These are phyloP conservation scores for Melanomma pulvis-pyrius DNA, from an alignment of 495 filamentous ascomycete genomes.

Conservation along the genomic window DNA sequence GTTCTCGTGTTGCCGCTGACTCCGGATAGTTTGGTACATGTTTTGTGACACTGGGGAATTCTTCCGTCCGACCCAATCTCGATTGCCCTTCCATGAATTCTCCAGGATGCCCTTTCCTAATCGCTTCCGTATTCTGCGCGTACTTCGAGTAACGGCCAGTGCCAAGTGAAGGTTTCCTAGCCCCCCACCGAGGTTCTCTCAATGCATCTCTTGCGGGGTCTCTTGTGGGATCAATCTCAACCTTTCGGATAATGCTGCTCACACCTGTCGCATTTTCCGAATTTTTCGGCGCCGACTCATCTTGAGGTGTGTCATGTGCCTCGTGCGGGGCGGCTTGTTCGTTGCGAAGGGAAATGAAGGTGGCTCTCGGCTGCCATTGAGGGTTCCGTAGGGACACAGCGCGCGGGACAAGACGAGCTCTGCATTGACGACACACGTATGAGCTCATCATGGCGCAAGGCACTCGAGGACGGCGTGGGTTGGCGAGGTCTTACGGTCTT, in stretches of 20 bases:
- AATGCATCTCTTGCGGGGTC: neutral
- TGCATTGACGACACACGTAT: slow-evolving; percentile 37
- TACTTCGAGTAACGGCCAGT: neutral
- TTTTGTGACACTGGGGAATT: neutral
- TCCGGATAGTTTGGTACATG: neutral
- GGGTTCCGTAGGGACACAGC: neutral
- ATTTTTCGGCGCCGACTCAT: neutral
- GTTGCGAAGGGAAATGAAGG: slow-evolving; percentile 29
- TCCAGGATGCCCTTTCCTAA: neutral
- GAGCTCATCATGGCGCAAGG: slow-evolving; percentile 25
- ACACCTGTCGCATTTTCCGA: neutral
- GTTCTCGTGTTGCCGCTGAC: neutral
- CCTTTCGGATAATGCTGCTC: neutral
- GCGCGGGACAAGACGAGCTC: slow-evolving; percentile 26
- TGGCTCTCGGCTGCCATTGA: slow-evolving; percentile 33
- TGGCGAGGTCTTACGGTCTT: neutral
- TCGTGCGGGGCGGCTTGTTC: neutral
- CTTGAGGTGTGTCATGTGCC: neutral
- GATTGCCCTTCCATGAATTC: neutral
- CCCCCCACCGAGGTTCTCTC: neutral
- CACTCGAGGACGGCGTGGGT: neutral
- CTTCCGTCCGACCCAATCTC: neutral
- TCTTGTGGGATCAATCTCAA: neutral
- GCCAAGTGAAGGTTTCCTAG: neutral
- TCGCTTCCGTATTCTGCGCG: neutral